Evolutionary conservation across 2,329 filamentous ascomycete species (phyloP), one percentile per base, ranked within the genome.

Genomic region (Sporothrix dimorphospora): DNA sequence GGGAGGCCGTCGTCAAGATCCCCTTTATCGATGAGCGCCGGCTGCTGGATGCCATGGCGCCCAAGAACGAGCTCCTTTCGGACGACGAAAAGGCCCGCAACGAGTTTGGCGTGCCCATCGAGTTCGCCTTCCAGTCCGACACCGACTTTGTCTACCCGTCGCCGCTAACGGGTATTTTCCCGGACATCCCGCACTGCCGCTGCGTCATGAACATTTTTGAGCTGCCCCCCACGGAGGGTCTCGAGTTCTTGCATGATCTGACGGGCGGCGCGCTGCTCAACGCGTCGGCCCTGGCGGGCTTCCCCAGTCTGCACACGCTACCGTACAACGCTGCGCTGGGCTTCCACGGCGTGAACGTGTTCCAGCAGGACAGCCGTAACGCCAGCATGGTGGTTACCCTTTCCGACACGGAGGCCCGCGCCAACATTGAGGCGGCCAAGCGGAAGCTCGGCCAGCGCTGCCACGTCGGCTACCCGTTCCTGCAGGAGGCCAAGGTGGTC

Each of bases 1-100:
- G 96, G 96, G 96, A 99, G 80, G 96, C 96, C 38, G 95, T 99
- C 49, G 94, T 99, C 75, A 99, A 98, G 82, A 99, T 99, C 78
- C 96, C 96, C 0, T 99, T 99, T 82, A 99, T 99, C 75, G 94
- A 99, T 72, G 95, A 99, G 80, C 89, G 91, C 77, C 89, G 96
- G 34, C 85, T 99, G 2, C 85, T 99, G 71, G 83, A 85, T 49
- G 96, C 95, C 8, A 98, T 99, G 92, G 91, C 87, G 19, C 90
- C 94, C 7, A 94, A 91, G 79, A 94, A 98, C 75, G 84, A 90
- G 55, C 82, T 92, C 1, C 85, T 99, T n/a, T 89, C 89, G 3
- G 87, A 90, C 2, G 93, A 91, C 1, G 94, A 99, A 80, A 92
- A 90, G 79, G 85, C 87, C 19, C 89, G 97, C 73, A 99, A 99